Conservation (phyloP, 805 yeast species). For the Nakazawaea populi region DNA sequence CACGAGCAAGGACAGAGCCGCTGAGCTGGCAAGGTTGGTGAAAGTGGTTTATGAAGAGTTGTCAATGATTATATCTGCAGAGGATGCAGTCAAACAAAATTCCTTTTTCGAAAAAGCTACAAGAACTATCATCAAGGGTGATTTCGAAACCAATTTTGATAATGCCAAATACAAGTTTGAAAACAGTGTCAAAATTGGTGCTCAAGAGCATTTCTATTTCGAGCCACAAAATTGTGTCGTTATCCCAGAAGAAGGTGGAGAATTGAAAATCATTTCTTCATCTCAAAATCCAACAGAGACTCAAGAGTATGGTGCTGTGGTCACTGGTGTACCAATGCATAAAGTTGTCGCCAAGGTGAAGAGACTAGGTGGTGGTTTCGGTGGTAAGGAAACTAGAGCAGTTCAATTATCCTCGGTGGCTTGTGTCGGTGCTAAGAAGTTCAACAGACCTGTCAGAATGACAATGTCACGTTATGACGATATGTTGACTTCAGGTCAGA, state of each 20-base stretch:
- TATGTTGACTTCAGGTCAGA: slow-evolving; percentile 39
- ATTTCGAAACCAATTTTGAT: slow-evolving; percentile 31
- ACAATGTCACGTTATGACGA: slow-evolving; percentile 35
- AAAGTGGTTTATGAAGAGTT: slow-evolving; percentile 36
- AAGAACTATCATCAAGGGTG: slow-evolving; percentile 32
- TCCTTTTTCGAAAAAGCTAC: slow-evolving; percentile 30
- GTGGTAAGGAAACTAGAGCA: slow-evolving; percentile 41
- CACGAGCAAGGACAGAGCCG: slow-evolving; percentile 30
- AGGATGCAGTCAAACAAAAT: slow-evolving; percentile 35
- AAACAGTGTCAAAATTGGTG: slow-evolving; percentile 34
- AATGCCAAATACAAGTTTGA: slow-evolving; percentile 26
- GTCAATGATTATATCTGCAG: slow-evolving; percentile 33
- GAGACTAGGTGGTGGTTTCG: slow-evolving; percentile 45
- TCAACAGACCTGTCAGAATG: slow-evolving; percentile 35
- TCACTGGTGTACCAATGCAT: slow-evolving; percentile 35
- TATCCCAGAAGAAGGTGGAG: slow-evolving; percentile 41
- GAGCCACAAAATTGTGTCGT: slow-evolving; percentile 40
- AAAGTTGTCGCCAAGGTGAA: slow-evolving; percentile 35
- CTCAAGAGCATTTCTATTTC: slow-evolving; percentile 44
- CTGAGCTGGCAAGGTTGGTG: slow-evolving; percentile 34
- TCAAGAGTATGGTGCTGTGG: slow-evolving; percentile 35
- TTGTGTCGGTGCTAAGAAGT: slow-evolving; percentile 36
- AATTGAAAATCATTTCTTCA: slow-evolving; percentile 35
- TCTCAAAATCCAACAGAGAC: slow-evolving; percentile 41
- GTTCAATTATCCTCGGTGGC: slow-evolving; percentile 32